phyloP scores from a whole-genome alignment of 495 filamentous ascomycete genomes.

The Cercophora sp. region DNA sequence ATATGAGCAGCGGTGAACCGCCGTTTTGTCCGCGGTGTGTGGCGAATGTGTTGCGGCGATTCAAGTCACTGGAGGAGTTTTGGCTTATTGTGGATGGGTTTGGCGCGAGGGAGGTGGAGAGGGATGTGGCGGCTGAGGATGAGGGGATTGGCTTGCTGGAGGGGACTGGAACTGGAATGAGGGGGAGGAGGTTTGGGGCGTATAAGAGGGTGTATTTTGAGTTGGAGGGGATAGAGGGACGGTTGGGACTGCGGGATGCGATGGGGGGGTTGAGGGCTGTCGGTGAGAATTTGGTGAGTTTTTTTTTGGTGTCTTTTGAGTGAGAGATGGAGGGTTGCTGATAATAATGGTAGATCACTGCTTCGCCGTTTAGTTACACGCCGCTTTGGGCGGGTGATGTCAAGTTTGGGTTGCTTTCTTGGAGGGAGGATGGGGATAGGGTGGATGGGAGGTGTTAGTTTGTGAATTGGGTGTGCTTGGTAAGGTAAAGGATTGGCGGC shows the following conservation, averaged over 20 bases:
- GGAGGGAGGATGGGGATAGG: no score
- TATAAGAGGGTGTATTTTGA: conserved; percentile 18
- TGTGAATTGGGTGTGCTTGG: no score
- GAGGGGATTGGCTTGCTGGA: not conserved
- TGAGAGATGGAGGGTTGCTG: conserved; percentile 3
- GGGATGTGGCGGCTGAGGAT: not conserved
- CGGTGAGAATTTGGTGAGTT: conserved; percentile 11
- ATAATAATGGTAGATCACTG: not conserved
- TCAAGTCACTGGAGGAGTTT: conserved; percentile 16
- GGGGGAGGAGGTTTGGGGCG: conserved; percentile 9
- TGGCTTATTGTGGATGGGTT: conserved; percentile 18
- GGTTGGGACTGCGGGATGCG: conserved; percentile 3
- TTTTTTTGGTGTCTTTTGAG: not conserved
- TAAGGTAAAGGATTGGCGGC: no score
- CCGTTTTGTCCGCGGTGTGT: conserved; percentile 18
- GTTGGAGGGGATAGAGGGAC: not conserved
- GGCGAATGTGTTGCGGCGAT: conserved; percentile 13
- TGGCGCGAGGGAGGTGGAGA: not conserved
- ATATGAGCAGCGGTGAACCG: no score
- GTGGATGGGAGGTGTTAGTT: no score
- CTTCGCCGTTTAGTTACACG: not conserved
- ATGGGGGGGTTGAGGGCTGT: conserved; percentile 12
- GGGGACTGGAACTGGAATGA: not conserved
- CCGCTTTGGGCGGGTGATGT: conserved; percentile 10
- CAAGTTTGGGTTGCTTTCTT: conserved; percentile 15